A percentile compares a stretch with the other conserved stretches of the same genome.
These are phyloP conservation scores for Dendrothele bispora DNA, from an alignment of 768 basidiomycete genomes.

Conservation along the genomic window DNA sequence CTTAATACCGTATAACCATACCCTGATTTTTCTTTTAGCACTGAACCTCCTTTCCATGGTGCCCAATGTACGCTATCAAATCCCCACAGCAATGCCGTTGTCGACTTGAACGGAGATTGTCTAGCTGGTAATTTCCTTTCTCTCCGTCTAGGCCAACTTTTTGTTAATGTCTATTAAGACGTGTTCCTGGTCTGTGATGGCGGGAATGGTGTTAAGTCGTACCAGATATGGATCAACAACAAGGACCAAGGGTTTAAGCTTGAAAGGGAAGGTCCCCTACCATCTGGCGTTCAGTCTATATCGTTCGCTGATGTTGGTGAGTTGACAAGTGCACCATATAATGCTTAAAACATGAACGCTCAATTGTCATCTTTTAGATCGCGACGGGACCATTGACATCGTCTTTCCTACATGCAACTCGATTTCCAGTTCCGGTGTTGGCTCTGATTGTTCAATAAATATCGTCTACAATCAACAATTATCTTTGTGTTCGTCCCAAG, in stretches of 20 bases:
- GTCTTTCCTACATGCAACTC: constrained; percentile 82
- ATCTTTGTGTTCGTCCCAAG: constrained; percentile 67
- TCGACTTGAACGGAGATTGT: constrained; percentile 96
- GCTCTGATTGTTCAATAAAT: constrained; percentile 78
- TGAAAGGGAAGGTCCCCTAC: constrained; percentile 66
- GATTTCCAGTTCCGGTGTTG: constrained; percentile 71
- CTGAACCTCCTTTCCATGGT: constrained; percentile 59
- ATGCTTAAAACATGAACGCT: constrained; percentile 4
- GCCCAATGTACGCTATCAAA: constrained; percentile 74
- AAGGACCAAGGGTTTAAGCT: constrained; percentile 75
- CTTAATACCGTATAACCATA: not conserved
- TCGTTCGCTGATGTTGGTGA: constrained; percentile 90
- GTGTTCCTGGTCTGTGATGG: constrained; percentile 87
- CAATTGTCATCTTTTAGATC: constrained; percentile 47
- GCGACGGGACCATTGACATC: constrained; percentile 96
- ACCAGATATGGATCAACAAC: constrained; percentile 92
- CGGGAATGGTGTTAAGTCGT: constrained; percentile 55
- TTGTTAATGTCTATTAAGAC: constrained; percentile 49
- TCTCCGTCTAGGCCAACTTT: not conserved
- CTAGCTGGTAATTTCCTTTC: constrained; percentile 64
- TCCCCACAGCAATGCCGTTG: constrained; percentile 92
- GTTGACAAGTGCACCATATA: constrained; percentile 13
- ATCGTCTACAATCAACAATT: constrained; percentile 94
- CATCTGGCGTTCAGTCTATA: constrained; percentile 73
- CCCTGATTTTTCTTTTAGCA: constrained; percentile 32